Percentiles rank a stretch among this genome's conserved stretches.
phyloP scores from a whole-genome alignment of 441 rosid species.

The Aquilaria agallochum region DNA sequence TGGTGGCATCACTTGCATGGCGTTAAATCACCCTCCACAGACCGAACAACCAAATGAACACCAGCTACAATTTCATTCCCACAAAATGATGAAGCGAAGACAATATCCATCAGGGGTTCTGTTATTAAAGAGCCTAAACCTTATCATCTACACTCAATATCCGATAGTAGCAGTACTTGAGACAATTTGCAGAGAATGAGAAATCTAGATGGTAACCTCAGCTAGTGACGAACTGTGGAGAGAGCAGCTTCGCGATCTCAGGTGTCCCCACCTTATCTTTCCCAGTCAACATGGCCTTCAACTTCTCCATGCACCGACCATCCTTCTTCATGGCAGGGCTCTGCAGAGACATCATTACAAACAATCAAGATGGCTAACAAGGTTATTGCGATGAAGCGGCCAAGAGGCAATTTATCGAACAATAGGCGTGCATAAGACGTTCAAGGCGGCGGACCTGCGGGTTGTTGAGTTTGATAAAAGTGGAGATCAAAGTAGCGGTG shows the following conservation, averaged over 20 bases:
- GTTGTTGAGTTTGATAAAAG: slow-evolving; percentile 46
- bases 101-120: no score
- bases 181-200: no score
- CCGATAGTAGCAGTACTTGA: no score
- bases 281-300: slow-evolving; percentile 22
- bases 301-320: slow-evolving; percentile 23
- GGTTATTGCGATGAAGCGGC: background rate
- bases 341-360: slow-evolving; percentile 16
- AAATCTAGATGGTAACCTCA: no score
- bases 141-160: no score
- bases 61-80: no score
- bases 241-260: slow-evolving; percentile 37
- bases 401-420: slow-evolving; percentile 9
- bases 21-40: no score
- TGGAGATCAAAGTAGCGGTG: slow-evolving; percentile 32
- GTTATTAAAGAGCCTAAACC: no score
- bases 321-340: slow-evolving; percentile 34
- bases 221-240: slow-evolving; percentile 21
- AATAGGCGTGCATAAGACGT: background rate
- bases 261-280: slow-evolving; percentile 28
- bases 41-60: no score
- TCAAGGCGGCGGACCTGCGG: slow-evolving; percentile 27
- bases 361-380: background rate
- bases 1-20: no score
- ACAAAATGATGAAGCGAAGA: no score